Percentiles rank a stretch among this genome's conserved stretches.
Conservation (phyloP, 345 rosid genomes). For the Erysimum cheiranthoides region DNA sequence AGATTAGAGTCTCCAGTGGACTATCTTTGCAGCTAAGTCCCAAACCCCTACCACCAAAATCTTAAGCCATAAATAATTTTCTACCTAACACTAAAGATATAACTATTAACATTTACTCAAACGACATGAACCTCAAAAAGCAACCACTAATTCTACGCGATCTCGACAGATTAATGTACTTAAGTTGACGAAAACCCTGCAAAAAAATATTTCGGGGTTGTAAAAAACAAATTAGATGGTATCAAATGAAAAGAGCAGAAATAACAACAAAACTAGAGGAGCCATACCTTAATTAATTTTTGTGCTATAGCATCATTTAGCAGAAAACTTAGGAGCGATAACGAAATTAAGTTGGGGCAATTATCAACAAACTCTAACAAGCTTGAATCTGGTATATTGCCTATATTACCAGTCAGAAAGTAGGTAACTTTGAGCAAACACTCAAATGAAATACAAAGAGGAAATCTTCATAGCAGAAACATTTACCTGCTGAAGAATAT, state of each 20-base stretch:
- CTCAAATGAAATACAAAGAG: slow-evolving; percentile 22
- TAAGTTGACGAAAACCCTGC: slow-evolving; percentile 80
- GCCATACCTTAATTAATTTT: slow-evolving; percentile 63
- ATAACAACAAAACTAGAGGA: not conserved
- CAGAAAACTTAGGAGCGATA: slow-evolving; percentile 76
- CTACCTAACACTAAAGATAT: slow-evolving; percentile 2
- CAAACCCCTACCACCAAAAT: slow-evolving; percentile 57
- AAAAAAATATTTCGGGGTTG: slow-evolving; percentile 12
- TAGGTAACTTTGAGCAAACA: slow-evolving; percentile 41
- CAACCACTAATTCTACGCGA: slow-evolving; percentile 66
- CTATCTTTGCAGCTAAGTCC: slow-evolving; percentile 60
- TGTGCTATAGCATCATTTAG: slow-evolving; percentile 69
- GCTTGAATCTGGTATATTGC: slow-evolving; percentile 62
- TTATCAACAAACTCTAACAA: slow-evolving; percentile 67
- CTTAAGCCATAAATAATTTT: slow-evolving; percentile 20
- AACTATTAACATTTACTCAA: not conserved
- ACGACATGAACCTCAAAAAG: slow-evolving; percentile 69
- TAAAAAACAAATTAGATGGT: slow-evolving; percentile 8
- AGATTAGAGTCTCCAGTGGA: slow-evolving; percentile 70
- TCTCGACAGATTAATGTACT: slow-evolving; percentile 70
- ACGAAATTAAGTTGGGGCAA: slow-evolving; percentile 70
- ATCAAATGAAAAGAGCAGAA: slow-evolving; percentile 25
- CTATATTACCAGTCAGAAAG: slow-evolving; percentile 67
- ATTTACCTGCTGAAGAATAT: slow-evolving; percentile 57
- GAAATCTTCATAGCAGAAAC: slow-evolving; percentile 25